Conservation (phyloP, 140 eudicot species). For the Senecio squalidus region DNA sequence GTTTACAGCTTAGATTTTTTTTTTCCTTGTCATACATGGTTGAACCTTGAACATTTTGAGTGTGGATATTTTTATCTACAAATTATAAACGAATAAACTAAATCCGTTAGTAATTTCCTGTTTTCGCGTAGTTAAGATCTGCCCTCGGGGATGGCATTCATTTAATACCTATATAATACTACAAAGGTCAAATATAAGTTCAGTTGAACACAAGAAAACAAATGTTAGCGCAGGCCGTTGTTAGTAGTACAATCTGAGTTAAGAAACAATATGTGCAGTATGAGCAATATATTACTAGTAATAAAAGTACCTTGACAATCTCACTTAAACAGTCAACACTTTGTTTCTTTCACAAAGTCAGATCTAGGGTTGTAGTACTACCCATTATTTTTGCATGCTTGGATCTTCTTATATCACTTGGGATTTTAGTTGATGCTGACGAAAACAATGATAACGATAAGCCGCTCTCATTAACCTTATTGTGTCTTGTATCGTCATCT, state of each 20-base stretch:
- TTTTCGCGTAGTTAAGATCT: too few relatives aligned
- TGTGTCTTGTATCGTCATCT: constrained; percentile 11
- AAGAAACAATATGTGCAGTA: background rate
- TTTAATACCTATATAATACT: too few relatives aligned
- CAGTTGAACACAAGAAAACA: too few relatives aligned
- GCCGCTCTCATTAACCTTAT: constrained; percentile 9
- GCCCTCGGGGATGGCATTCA: too few relatives aligned
- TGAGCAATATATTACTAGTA: background rate
- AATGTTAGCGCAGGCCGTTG: background rate
- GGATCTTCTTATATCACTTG: constrained; percentile 15
- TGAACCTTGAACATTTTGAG: too few relatives aligned
- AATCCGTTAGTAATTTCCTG: too few relatives aligned
- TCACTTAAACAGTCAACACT: constrained; percentile 25
- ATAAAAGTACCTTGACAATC: constrained; percentile 34
- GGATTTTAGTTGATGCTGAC: constrained; percentile 20
- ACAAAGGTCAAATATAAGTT: too few relatives aligned
- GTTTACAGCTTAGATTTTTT: too few relatives aligned
- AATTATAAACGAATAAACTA: too few relatives aligned
- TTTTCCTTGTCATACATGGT: too few relatives aligned
- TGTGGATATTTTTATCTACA: too few relatives aligned
- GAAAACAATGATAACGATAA: constrained; percentile 52
- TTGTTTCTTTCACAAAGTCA: constrained; percentile 59
- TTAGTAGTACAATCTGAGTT: background rate
- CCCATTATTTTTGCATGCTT: constrained; percentile 38
- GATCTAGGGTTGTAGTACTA: constrained; percentile 44